Conservation (phyloP, 1,139 yeast species). For the Hanseniaspora gamundiae region DNA sequence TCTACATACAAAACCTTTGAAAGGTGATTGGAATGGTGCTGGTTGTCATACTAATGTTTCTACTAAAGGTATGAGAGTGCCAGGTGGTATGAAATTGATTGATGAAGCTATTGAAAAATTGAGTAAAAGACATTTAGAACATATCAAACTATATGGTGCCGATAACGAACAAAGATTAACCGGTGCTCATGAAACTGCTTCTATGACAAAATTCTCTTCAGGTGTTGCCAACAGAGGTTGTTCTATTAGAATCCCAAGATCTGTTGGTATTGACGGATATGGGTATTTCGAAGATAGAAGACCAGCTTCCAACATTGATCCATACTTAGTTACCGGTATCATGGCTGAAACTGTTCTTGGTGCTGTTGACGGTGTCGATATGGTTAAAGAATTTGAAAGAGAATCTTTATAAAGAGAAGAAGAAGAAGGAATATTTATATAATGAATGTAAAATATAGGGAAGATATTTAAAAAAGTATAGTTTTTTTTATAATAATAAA, state of each 20-base stretch:
- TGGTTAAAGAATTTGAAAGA: conserved; percentile 79
- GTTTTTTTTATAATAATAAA: too few relatives aligned
- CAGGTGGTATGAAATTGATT: conserved; percentile 93
- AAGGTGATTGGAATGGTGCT: conserved; percentile 99
- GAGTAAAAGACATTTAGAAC: conserved; percentile 94
- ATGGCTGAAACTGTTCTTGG: conserved; percentile 96
- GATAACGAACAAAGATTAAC: conserved; percentile 93
- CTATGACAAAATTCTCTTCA: conserved; percentile 76
- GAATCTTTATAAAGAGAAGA: conserved; percentile 29
- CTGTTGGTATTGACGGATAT: conserved; percentile 94
- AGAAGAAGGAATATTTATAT: too few relatives aligned
- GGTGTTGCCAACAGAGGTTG: conserved; percentile 99
- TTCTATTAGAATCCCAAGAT: conserved; percentile 95
- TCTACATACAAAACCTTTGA: conserved; percentile 96
- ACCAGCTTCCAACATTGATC: conserved; percentile 98
- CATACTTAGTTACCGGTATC: conserved; percentile 96
- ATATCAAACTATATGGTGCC: conserved; percentile 86
- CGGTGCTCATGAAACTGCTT: conserved; percentile 97
- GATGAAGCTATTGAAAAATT: conserved; percentile 88
- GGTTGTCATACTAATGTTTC: conserved; percentile 99
- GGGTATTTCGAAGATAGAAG: conserved; percentile 99
- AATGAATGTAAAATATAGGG: too few relatives aligned
- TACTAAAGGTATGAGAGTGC: conserved; percentile 77
- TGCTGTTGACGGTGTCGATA: conserved; percentile 89
- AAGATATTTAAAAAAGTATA: too few relatives aligned